Conservation (phyloP, 768 basidiomycete genomes). For the Sarcodon sp. region DNA sequence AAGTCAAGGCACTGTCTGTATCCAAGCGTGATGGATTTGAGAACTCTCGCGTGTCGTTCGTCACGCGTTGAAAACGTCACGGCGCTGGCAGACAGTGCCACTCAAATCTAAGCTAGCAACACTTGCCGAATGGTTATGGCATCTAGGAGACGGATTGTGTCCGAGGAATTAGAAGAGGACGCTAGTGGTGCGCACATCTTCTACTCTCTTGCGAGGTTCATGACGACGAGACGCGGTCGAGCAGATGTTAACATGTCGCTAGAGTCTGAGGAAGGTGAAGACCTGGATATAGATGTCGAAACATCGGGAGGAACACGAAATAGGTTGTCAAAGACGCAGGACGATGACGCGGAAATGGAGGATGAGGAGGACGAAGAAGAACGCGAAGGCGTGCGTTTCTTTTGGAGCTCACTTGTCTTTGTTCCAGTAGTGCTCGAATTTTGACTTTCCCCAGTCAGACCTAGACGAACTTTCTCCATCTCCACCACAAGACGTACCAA, state of each 20-base stretch:
- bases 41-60: no score
- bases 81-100: no score
- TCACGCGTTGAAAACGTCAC: no score
- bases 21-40: no score
- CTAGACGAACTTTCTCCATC: conserved; percentile 4
- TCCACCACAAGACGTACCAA: conserved; percentile 9
- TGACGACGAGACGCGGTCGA: background rate
- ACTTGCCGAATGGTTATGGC: no score
- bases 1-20: no score
- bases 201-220: background rate
- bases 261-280: conserved; percentile 23
- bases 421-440: conserved; percentile 1
- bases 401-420: conserved; percentile 1
- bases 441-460: conserved; percentile 10
- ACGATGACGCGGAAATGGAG: conserved; percentile 10
- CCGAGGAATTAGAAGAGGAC: conserved; percentile 6
- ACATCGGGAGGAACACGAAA: conserved; percentile 14
- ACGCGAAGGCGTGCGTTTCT: conserved; percentile 4
- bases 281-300: conserved; percentile 25
- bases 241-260: conserved; percentile 7
- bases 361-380: conserved; percentile 9
- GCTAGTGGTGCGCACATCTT: conserved; percentile 8
- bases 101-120: no score
- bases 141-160: conserved; percentile 2
- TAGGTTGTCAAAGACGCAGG: conserved; percentile 14